Conservation (phyloP, 1,284 basidiomycete species). For the Fomitopsis schrenkii region DNA sequence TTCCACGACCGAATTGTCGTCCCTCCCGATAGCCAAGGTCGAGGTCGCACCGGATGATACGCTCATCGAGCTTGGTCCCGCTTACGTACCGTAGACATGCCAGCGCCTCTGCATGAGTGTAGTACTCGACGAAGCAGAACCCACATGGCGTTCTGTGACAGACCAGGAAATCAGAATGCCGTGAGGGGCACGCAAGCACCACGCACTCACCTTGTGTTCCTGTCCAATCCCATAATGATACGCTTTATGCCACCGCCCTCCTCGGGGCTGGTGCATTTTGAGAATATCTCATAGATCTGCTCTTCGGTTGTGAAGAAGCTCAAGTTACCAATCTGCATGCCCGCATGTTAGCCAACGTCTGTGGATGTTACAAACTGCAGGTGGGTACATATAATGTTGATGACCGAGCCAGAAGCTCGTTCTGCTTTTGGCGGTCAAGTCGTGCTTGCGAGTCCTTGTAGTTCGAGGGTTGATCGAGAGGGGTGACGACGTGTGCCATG, state of each 20-base stretch:
- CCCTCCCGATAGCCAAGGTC: slow-evolving; percentile 99
- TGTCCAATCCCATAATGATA: slow-evolving; percentile 99
- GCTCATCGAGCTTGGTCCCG: slow-evolving; percentile 98
- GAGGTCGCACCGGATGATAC: slow-evolving; percentile 96
- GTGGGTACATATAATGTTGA: slow-evolving; percentile 72
- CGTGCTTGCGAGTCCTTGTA: slow-evolving; percentile 90
- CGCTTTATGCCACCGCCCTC: slow-evolving; percentile 96
- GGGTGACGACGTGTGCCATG: slow-evolving; percentile 86
- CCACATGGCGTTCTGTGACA: slow-evolving; percentile 88
- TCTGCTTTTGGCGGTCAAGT: slow-evolving; percentile 66
- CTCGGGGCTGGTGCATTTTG: slow-evolving; percentile 85
- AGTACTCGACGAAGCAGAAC: slow-evolving; percentile 99
- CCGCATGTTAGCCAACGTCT: slow-evolving; percentile 3
- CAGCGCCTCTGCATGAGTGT: slow-evolving; percentile 92
- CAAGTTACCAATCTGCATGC: slow-evolving; percentile 86
- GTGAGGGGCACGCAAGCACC: background rate
- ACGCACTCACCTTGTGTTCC: slow-evolving; percentile 77
- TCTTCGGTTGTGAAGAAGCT: slow-evolving; percentile 99
- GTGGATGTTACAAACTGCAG: background rate
- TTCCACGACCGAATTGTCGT: slow-evolving; percentile 94
- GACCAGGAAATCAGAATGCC: slow-evolving; percentile 1
- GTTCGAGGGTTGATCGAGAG: slow-evolving; percentile 90
- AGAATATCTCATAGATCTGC: slow-evolving; percentile 98
- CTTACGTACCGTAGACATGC: slow-evolving; percentile 93
- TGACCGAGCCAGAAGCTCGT: slow-evolving; percentile 68